Evolutionary conservation across 306 rosid genomes (phyloP), one percentile per base, ranked within the genome.

Genomic region (Cucurbita pepo): DNA sequence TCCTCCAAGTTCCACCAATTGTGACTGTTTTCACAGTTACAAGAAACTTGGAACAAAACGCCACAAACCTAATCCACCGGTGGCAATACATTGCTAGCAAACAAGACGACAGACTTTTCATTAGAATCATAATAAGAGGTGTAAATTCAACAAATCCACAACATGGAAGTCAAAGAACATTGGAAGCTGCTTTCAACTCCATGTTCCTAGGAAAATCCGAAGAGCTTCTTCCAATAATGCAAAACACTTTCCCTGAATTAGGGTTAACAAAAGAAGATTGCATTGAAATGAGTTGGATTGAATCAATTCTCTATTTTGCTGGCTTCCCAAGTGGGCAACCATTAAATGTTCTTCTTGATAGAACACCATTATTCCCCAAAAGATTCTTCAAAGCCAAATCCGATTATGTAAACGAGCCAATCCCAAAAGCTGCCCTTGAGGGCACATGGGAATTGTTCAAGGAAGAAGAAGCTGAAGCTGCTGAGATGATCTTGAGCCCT

Each of bases 321-420:
- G 64, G 64, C 2, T 79, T 54, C 48, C 41, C 38, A 1, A 56
- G 48, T 8, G 62, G 73, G 1, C 34, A 56, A 7, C 55, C 85
- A 8, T 12, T 63, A 16, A 75, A 83, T 1, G 74, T 83, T 2
- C 56, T 83, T 6, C 72, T 45, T 16, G 72, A 57, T 79, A 73
- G 21, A 55, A 22, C 8, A 62, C 85, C 58, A 79, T 66, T 52
- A 9, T 4, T 5, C 14, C 53, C 13, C n/a, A 41, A 45, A 5
- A 4, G 38, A 5, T 36, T 19, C n/a, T 79, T 74, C 56, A 79
- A 75, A 75, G 79, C 76, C 16, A 79, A 79, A 79, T 79, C 82
- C 0, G 76, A 79, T 73, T 79, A 79, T 10, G 82, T 79, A 44
- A 30, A 41, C 25, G n/a, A 58, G 4, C 82, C 82, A 10, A 60